phyloP scores from a whole-genome alignment of 352 stramenopile genomes.

The Globisporangium takayamanum region DNA sequence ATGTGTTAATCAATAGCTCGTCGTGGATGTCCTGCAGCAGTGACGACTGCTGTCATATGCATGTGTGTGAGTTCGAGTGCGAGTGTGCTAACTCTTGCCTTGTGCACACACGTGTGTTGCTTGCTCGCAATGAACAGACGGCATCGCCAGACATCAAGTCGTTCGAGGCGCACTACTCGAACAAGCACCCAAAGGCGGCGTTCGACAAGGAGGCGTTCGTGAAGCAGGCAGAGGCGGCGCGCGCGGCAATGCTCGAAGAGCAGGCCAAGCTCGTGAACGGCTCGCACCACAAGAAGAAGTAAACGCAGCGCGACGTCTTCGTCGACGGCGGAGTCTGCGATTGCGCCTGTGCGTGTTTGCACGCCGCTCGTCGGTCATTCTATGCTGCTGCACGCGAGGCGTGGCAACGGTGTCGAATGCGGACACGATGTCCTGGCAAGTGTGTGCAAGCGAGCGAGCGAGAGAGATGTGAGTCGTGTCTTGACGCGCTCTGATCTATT shows the following conservation, averaged over 20 bases:
- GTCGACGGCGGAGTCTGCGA: neutral
- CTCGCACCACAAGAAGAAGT: slow-evolving; percentile 49
- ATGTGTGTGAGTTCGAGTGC: neutral
- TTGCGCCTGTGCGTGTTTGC: neutral
- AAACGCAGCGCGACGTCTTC: neutral
- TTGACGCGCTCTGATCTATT: too few species aligned
- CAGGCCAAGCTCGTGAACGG: slow-evolving; percentile 19
- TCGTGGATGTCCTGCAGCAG: neutral
- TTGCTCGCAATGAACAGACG: slow-evolving; percentile 19
- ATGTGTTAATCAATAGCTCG: neutral
- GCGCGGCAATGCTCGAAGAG: slow-evolving; percentile 24
- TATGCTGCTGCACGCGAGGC: too few species aligned
- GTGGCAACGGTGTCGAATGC: too few species aligned
- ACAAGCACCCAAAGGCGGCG: slow-evolving; percentile 47
- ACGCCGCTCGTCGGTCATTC: neutral
- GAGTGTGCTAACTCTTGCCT: too few species aligned
- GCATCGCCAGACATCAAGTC: slow-evolving; percentile 58
- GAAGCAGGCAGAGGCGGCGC: slow-evolving; percentile 40
- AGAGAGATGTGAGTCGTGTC: too few species aligned
- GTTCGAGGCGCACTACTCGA: slow-evolving; percentile 49
- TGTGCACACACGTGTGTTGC: too few species aligned
- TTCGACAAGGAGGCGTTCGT: slow-evolving; percentile 53
- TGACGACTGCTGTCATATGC: slow-evolving; percentile 1
- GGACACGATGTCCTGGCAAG: too few species aligned
- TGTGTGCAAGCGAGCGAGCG: too few species aligned